Evolutionary conservation across 2,329 filamentous ascomycete species (phyloP), one percentile per base, ranked within the genome.

Genomic region (Ophiosphaerella narmari): DNA sequence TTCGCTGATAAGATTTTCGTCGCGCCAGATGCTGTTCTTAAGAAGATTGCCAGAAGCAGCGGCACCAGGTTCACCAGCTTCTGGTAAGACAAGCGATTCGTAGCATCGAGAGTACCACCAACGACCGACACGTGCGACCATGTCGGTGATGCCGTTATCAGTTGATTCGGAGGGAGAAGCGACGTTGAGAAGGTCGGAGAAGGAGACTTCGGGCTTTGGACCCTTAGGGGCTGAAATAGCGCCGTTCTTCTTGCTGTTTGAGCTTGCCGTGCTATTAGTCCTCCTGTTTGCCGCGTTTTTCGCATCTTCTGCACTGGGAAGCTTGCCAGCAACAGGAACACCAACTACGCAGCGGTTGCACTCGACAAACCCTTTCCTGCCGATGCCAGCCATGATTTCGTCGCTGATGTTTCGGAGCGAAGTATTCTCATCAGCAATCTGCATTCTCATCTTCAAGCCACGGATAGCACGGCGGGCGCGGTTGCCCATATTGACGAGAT

Each of bases 71-170:
- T 70, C 69, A 43, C 64, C 66, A 14, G 62, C 65, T 48, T 70
- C 67, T 6, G 70, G 67, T 4, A 79, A 62, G 7, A 86, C 78
- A 4, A 82, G 80, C 48, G 82, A 84, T 74, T 97, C 93, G 71
- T 97, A 97, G 77, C 93, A 97, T 44, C 89, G 85, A 8, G 86
- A 89, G 74, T 96, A 97, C 94, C 94, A 99, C 91, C 93, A 97
- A 37, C 94, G 83, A 2, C 91, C 93, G 9, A 97, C 93, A 55
- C 86, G 88, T 13, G 91, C 88, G 18, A 97, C 91, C 81, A 96
- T 96, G 67, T 90, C 92, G 12, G 91, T 90, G 67, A 97, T 96
- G 59, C 86, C 87, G 66, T 91, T 90, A 60, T 96, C 91, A 18
- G 88, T 75, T 18, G 68, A 70, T n/a, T 71, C 70, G 21, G 68